phyloP scores from a whole-genome alignment of 345 rosid genomes.

The Brassica cretica region DNA sequence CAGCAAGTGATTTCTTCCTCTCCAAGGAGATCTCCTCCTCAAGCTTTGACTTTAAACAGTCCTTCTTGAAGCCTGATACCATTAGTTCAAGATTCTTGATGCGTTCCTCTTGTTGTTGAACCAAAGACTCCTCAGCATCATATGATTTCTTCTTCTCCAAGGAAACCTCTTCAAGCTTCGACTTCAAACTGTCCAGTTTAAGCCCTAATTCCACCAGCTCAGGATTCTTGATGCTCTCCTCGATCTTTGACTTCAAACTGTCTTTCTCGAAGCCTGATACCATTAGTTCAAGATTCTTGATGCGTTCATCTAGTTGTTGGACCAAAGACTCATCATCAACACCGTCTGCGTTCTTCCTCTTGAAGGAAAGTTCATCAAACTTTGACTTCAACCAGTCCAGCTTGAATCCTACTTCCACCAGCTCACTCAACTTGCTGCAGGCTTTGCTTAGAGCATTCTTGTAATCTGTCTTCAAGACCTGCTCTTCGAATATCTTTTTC shows the following conservation, averaged over 20 bases:
- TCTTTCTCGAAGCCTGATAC: background rate
- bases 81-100: background rate
- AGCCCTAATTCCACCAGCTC: background rate
- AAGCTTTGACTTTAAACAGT: background rate
- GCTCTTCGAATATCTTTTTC: constrained; percentile 22
- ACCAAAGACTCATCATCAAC: background rate
- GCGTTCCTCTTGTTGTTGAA: constrained; percentile 3
- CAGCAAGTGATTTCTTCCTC: background rate
- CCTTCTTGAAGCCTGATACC: background rate
- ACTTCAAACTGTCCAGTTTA: background rate
- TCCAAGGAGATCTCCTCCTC: background rate
- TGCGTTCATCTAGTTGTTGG: constrained; percentile 2
- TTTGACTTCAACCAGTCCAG: constrained; percentile 15
- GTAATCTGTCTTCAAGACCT: constrained; percentile 8
- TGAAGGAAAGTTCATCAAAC: background rate
- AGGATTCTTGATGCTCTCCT: background rate
- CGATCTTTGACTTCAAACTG: background rate
- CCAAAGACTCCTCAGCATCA: background rate
- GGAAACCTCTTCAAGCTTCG: background rate
- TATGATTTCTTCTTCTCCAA: background rate
- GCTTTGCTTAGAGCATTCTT: constrained; percentile 8
- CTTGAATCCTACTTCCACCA: constrained; percentile 2
- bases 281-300: constrained; percentile 1
- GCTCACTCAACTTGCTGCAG: constrained; percentile 1
- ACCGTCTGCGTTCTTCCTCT: background rate